Evolutionary conservation across 345 rosid species (phyloP).

Genomic region (Syzygium grande): DNA sequence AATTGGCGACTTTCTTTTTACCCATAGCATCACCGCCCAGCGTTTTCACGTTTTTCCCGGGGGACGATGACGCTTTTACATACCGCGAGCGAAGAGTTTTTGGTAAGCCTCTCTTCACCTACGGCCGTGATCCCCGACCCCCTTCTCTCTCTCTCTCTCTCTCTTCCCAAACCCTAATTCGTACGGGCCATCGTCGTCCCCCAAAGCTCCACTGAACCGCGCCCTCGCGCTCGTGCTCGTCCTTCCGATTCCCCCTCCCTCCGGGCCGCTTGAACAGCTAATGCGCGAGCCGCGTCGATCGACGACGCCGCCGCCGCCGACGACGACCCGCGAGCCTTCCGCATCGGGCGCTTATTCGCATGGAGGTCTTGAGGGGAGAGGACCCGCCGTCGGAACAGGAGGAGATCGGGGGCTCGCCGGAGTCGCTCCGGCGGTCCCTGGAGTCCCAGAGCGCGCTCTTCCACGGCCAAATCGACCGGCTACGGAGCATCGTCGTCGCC

Average conservation of each 20-base stretch:
- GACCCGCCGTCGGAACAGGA: slow-evolving; percentile 25
- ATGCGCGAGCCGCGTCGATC: background rate
- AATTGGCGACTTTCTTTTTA: background rate
- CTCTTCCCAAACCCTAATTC: background rate
- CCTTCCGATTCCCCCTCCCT: background rate
- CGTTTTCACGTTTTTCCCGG: background rate
- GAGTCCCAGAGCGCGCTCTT: slow-evolving; percentile 68
- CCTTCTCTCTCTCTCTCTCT: background rate
- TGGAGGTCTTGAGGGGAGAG: slow-evolving; percentile 48
- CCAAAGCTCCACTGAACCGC: background rate
- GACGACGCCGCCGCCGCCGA: background rate
- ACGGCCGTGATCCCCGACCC: background rate
- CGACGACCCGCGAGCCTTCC: background rate
- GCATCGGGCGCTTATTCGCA: slow-evolving; percentile 2
- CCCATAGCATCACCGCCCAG: background rate
- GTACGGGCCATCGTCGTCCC: background rate
- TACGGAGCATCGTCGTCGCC: slow-evolving; percentile 61
- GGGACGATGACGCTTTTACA: background rate
- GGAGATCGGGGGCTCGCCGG: slow-evolving; percentile 60
- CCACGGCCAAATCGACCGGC: slow-evolving; percentile 82
- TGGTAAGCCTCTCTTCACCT: background rate
- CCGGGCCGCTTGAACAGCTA: background rate
- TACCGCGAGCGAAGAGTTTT: background rate
- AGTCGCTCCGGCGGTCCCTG: slow-evolving; percentile 50
- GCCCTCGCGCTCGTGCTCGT: background rate